Percentiles rank a stretch among this genome's conserved stretches.
These are phyloP conservation scores for Pythium volutum DNA, from an alignment of 352 stramenopile genomes.

Conservation along the genomic window DNA sequence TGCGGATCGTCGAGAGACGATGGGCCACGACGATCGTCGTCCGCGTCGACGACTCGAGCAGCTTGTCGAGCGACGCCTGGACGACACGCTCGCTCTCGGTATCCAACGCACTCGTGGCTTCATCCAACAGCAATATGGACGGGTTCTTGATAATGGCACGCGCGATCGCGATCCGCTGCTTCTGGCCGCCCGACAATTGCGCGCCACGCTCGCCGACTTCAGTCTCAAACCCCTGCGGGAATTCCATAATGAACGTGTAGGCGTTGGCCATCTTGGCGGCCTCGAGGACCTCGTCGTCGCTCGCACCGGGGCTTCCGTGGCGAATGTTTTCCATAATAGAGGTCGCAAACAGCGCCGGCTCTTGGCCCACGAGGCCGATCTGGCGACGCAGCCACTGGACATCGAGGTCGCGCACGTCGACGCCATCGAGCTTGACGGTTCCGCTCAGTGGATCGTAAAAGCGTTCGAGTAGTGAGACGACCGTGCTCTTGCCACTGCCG, in stretches of 20 bases:
- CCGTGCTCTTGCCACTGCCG: conserved; percentile 83
- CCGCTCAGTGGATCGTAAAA: conserved; percentile 81
- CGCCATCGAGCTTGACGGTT: conserved; percentile 25
- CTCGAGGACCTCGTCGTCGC: conserved; percentile 9
- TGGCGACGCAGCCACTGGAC: conserved; percentile 63
- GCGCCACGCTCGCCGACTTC: conserved; percentile 84
- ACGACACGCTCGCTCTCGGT: conserved; percentile 78
- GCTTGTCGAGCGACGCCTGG: conserved; percentile 81
- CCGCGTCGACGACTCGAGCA: conserved; percentile 55
- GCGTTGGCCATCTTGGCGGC: conserved; percentile 28
- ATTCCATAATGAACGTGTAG: conserved; percentile 66
- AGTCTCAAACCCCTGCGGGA: conserved; percentile 86
- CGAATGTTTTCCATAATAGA: conserved; percentile 26
- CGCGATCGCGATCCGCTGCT: conserved; percentile 92
- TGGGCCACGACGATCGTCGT: conserved; percentile 86
- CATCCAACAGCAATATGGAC: conserved; percentile 79
- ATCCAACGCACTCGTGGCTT: conserved; percentile 62
- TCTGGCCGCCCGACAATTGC: conserved; percentile 89
- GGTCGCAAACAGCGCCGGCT: conserved; percentile 31
- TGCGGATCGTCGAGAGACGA: conserved; percentile 69
- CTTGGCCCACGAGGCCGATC: conserved; percentile 90
- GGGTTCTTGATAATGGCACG: conserved; percentile 87
- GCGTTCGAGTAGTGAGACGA: conserved; percentile 85
- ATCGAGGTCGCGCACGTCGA: conserved; percentile 55
- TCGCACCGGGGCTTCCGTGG: conserved; percentile 1